Conservation (phyloP, 495 filamentous ascomycete species). For the Penicillium simplicissimum region DNA sequence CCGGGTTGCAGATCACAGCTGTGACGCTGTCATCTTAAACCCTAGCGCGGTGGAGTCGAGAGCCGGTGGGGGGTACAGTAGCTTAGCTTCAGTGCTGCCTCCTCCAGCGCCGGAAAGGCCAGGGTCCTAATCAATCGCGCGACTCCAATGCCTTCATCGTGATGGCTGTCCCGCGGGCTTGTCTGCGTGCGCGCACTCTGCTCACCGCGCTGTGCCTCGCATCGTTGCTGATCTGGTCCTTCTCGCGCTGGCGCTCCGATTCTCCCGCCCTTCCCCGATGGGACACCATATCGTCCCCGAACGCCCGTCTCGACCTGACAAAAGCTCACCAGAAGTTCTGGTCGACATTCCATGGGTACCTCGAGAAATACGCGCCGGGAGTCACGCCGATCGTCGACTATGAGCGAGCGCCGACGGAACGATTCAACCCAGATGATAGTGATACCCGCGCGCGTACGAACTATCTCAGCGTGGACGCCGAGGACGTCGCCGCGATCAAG, state of each 20-base stretch:
- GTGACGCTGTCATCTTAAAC: background rate
- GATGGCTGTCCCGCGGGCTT: slow-evolving; percentile 9
- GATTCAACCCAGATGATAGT: slow-evolving; percentile 19
- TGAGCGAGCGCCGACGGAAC: slow-evolving; percentile 21
- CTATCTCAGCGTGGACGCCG: slow-evolving; percentile 11
- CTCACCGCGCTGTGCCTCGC: slow-evolving; percentile 23
- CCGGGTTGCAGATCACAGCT: background rate
- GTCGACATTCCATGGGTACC: slow-evolving; percentile 13
- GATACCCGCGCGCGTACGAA: slow-evolving; percentile 18
- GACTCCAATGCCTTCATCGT: background rate
- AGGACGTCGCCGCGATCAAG: slow-evolving; percentile 28
- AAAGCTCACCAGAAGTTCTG: slow-evolving; percentile 22
- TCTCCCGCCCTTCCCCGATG: background rate
- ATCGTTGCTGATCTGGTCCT: slow-evolving; percentile 25
- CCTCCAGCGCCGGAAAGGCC: background rate
- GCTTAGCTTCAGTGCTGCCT: background rate
- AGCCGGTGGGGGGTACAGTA: background rate
- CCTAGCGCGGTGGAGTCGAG: background rate
- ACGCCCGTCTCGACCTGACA: slow-evolving; percentile 9
- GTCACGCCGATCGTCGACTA: slow-evolving; percentile 17
- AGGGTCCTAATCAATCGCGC: background rate
- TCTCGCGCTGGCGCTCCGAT: slow-evolving; percentile 13
- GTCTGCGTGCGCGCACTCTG: slow-evolving; percentile 21
- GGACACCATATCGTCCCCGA: background rate
- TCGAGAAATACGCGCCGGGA: slow-evolving; percentile 20